phyloP scores from a whole-genome alignment of 106 monocot genomes.

The Ottelia alismoides region DNA sequence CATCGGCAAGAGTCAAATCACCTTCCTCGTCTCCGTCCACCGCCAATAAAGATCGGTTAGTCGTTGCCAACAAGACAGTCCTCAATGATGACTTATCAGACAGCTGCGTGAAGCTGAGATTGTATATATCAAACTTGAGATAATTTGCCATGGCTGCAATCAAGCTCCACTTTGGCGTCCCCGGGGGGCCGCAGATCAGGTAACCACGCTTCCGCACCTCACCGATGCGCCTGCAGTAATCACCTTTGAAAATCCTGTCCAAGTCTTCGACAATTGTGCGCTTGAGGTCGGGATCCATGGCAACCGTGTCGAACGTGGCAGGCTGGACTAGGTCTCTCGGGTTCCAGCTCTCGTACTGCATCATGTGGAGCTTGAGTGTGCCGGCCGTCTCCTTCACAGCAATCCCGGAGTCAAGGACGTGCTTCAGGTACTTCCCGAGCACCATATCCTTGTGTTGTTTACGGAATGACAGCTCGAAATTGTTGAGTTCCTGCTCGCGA shows the following conservation, averaged over 20 bases:
- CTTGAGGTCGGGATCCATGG: slow-evolving; percentile 29
- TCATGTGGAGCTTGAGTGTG: slow-evolving; percentile 17
- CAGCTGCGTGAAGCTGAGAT: slow-evolving; percentile 6
- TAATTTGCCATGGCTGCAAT: slow-evolving; percentile 16
- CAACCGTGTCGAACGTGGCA: slow-evolving; percentile 34
- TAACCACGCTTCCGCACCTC: slow-evolving; percentile 14
- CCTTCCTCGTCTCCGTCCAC: slow-evolving; percentile 6
- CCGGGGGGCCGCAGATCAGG: slow-evolving; percentile 10
- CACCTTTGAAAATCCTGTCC: slow-evolving; percentile 16
- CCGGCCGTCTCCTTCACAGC: slow-evolving; percentile 5
- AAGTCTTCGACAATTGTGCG: slow-evolving; percentile 19
- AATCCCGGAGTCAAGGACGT: slow-evolving; percentile 12
- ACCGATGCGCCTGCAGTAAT: slow-evolving; percentile 8
- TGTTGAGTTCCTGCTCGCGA: neutral
- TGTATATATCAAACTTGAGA: slow-evolving; percentile 14
- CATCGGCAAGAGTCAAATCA: slow-evolving; percentile 1
- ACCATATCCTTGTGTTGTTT: slow-evolving; percentile 19
- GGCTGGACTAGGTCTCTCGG: slow-evolving; percentile 26
- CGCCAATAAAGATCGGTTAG: slow-evolving; percentile 9
- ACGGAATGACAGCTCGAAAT: slow-evolving; percentile 26
- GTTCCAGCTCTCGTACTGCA: slow-evolving; percentile 8
- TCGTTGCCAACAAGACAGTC: slow-evolving; percentile 1
- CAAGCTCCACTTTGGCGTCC: slow-evolving; percentile 14
- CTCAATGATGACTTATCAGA: neutral
- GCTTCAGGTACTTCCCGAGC: slow-evolving; percentile 12